Evolutionary conservation across 176 grass and related monocot species (phyloP), one percentile per base, ranked within the genome.

Genomic region (Bothriochloa decipiens): DNA sequence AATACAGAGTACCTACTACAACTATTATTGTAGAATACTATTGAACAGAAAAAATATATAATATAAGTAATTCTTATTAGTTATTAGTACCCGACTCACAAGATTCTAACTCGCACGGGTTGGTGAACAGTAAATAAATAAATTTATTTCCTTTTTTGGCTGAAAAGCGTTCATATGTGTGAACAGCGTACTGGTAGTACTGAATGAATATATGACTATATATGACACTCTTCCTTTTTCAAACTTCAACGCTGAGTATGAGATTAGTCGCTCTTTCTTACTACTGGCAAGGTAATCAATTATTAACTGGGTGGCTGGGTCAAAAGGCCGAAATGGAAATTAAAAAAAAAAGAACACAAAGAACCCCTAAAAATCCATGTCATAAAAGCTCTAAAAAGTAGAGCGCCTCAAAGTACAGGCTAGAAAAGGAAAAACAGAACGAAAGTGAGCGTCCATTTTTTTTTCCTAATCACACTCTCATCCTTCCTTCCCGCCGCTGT

Each of bases 351-450:
- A 6, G 0, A 70, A 53, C 16, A 52, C 7, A 75, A 89, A 33
- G 69, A 33, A 2, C 13, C 46, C 46, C 72, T 28, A 81, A 42
- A 35, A 52, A 58, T 46, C 4, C 26, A 13, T 64, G 46, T 2
- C 60, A 58, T 87, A 47, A 89, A 90, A 76, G 43, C 57, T n/a
- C 83, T 36, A 82, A 7, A 82, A 86, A 82, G 74, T 35, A 68
- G 36, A 50, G 14, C 27, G 65, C 33, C 68, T 85, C 82, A 86
- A 89, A 89, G 88, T 82, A 78, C 79, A 86, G 58, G 57, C 66
- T 58, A 36, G 6, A 52, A 68, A 90, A 81, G 28, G n/a, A 66
- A 18, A 60, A 80, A 37, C 40, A 68, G 4, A 47, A 80, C 62
- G 16, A 75, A 84, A 89, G 70, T 3, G 52, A 18, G 9, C 77